A percentile compares a stretch with the other conserved stretches of the same genome.
Conservation (phyloP, 1,284 basidiomycete species). For the Ustilago vetiveriae region DNA sequence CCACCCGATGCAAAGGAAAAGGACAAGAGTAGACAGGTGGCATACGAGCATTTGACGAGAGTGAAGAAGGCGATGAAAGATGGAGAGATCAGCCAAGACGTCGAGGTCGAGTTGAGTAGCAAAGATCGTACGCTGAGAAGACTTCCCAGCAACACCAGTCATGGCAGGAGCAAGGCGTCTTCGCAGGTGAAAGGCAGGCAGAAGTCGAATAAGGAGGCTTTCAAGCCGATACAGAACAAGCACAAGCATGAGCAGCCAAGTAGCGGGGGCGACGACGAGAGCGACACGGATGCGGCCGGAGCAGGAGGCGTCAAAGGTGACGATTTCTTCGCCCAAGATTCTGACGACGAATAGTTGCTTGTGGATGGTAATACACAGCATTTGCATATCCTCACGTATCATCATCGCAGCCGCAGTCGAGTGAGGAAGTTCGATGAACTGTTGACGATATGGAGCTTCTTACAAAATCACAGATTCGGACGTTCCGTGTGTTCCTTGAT, state of each 20-base stretch:
- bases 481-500: slow-evolving; percentile 29
- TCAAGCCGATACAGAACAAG: slow-evolving; percentile 26
- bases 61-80: slow-evolving; percentile 36
- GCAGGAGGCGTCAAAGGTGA: slow-evolving; percentile 35
- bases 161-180: not conserved
- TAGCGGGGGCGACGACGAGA: slow-evolving; percentile 10
- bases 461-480: slow-evolving; percentile 1
- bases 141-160: slow-evolving; percentile 2
- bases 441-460: too few relatives aligned
- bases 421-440: too few relatives aligned
- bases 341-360: slow-evolving; percentile 39
- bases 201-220: slow-evolving; percentile 21
- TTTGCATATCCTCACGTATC: too few relatives aligned
- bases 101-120: slow-evolving; percentile 48
- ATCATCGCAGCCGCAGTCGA: too few relatives aligned
- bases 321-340: slow-evolving; percentile 52
- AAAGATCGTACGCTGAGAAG: slow-evolving; percentile 21
- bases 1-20: slow-evolving; percentile 20
- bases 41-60: slow-evolving; percentile 34
- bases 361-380: too few relatives aligned
- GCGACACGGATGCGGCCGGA: slow-evolving; percentile 1
- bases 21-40: slow-evolving; percentile 35
- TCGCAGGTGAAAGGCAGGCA: slow-evolving; percentile 10
- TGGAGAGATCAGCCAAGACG: slow-evolving; percentile 38
- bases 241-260: slow-evolving; percentile 24